Evolutionary conservation across 805 yeast genomes (phyloP).

Genomic region (Blastobotrys americana): DNA sequence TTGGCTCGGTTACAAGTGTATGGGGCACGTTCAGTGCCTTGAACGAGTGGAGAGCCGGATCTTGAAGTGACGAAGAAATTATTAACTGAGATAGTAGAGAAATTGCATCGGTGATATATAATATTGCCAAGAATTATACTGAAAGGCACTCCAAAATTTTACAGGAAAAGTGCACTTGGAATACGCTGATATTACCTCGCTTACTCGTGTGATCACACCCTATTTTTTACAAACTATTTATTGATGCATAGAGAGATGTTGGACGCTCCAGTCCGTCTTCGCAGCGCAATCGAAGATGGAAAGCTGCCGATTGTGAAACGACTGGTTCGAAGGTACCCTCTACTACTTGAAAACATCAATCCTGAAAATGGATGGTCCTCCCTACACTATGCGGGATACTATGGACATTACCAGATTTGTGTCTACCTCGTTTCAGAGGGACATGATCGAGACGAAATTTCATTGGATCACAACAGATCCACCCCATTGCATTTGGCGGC

Average conservation of each 20-base stretch:
- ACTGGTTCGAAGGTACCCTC: conserved; percentile 60
- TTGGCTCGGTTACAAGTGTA: no score
- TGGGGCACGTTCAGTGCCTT: no score
- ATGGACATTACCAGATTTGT: conserved; percentile 66
- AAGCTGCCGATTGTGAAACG: conserved; percentile 57
- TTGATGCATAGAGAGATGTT: conserved; percentile 38
- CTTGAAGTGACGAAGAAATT: no score
- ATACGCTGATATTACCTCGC: no score
- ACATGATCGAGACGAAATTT: conserved; percentile 45
- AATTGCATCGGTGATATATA: no score
- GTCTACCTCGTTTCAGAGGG: conserved; percentile 47
- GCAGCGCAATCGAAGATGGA: conserved; percentile 59
- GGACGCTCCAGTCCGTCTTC: conserved; percentile 59
- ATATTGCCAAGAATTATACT: no score
- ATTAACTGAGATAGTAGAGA: no score
- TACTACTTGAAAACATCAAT: conserved; percentile 60
- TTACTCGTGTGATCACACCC: no score
- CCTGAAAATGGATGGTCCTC: conserved; percentile 75
- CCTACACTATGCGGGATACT: conserved; percentile 69
- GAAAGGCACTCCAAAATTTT: no score
- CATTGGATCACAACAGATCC: conserved; percentile 46
- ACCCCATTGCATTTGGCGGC: conserved; percentile 71
- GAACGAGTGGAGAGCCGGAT: no score
- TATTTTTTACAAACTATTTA: no score
- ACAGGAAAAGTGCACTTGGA: no score